phyloP scores from a whole-genome alignment of 441 rosid genomes.

The Erysimum pusillum region DNA sequence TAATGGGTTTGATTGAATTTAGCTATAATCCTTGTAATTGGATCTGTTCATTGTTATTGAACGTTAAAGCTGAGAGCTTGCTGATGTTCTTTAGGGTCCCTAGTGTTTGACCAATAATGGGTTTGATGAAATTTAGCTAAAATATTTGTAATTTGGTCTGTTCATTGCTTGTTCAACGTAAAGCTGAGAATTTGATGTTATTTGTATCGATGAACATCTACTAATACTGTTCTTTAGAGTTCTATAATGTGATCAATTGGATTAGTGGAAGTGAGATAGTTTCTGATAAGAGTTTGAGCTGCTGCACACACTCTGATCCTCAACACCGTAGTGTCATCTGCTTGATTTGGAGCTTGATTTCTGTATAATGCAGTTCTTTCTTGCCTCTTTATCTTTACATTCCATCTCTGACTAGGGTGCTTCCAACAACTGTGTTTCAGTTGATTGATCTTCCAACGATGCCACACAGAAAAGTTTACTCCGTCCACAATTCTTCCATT shows the following conservation, averaged over 20 bases:
- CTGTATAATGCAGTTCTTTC: too few species aligned
- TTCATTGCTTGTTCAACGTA: not conserved
- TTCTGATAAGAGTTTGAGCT: too few species aligned
- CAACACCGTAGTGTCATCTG: too few species aligned
- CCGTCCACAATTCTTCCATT: too few species aligned
- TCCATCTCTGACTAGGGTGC: too few species aligned
- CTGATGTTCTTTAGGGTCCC: not conserved
- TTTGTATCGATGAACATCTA: not conserved
- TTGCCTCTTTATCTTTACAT: too few species aligned
- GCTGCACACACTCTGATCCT: too few species aligned
- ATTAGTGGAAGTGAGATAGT: not conserved
- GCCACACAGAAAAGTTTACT: too few species aligned
- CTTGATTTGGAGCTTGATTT: too few species aligned
- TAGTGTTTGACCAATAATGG: not conserved
- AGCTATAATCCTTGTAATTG: conserved; percentile 2
- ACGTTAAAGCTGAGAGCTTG: conserved; percentile 23
- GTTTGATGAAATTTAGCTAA: not conserved
- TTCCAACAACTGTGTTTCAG: too few species aligned
- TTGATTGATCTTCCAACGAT: too few species aligned
- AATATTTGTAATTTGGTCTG: not conserved
- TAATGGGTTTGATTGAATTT: not conserved
- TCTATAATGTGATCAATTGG: not conserved
- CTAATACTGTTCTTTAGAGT: not conserved
- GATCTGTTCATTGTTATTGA: conserved; percentile 11
- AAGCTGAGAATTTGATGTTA: not conserved